Percentiles rank a stretch among this genome's conserved stretches.
phyloP scores from a whole-genome alignment of 768 basidiomycete genomes.

The Leccinum ochraceum region DNA sequence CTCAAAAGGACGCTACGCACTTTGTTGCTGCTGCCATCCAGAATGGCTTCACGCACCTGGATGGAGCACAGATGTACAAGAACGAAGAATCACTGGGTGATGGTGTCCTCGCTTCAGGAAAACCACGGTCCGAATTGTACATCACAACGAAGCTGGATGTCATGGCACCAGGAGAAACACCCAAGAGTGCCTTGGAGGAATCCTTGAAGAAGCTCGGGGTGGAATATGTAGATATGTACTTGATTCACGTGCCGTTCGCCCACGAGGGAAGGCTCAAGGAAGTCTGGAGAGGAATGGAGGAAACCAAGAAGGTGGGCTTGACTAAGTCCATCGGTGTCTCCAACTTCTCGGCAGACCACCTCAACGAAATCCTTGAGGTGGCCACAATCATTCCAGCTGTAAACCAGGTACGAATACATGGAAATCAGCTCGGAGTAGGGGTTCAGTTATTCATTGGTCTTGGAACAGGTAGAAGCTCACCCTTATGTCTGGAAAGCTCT shows the following conservation, averaged over 20 bases:
- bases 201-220: constrained; percentile 56
- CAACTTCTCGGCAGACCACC: constrained; percentile 48
- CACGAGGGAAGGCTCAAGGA: constrained; percentile 47
- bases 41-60: constrained; percentile 60
- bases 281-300: constrained; percentile 64
- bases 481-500: constrained; percentile 51
- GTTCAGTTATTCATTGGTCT: constrained; percentile 23
- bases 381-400: constrained; percentile 50
- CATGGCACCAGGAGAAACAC: constrained; percentile 41
- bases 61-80: constrained; percentile 60
- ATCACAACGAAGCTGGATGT: constrained; percentile 57
- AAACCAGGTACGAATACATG: constrained; percentile 46
- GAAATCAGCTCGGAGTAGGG: constrained; percentile 44
- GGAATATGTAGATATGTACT: constrained; percentile 61
- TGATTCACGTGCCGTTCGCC: constrained; percentile 52
- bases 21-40: constrained; percentile 52
- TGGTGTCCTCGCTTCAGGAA: constrained; percentile 51
- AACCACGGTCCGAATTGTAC: constrained; percentile 55
- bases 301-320: constrained; percentile 44
- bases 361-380: constrained; percentile 44
- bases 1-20: constrained; percentile 41
- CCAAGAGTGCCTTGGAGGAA: constrained; percentile 47
- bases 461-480: constrained; percentile 50
- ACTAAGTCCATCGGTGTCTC: constrained; percentile 52
- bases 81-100: constrained; percentile 57